Conservation (phyloP, 1,139 yeast genomes). For the Lodderomyces theae region DNA sequence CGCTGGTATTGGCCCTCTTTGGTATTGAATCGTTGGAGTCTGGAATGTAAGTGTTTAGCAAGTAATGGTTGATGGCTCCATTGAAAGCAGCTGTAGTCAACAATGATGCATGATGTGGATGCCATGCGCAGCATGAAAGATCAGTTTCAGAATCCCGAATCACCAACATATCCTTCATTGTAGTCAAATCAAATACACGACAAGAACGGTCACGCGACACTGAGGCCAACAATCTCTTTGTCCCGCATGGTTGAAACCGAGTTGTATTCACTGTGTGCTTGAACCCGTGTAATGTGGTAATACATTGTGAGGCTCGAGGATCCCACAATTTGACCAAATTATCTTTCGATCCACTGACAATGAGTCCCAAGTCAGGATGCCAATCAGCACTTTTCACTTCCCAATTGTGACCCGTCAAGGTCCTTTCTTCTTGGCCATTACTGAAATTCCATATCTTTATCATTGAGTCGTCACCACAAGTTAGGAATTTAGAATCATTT, state of each 20-base stretch:
- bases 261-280: conserved; percentile 90
- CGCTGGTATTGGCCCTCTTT: conserved; percentile 7
- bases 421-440: conserved; percentile 80
- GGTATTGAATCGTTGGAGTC: conserved; percentile 18
- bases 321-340: conserved; percentile 94
- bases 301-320: conserved; percentile 72
- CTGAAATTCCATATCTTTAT: conserved; percentile 93
- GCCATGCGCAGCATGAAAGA: conserved; percentile 86
- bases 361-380: conserved; percentile 86
- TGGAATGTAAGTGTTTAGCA: conserved; percentile 54
- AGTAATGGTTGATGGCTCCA: conserved; percentile 80
- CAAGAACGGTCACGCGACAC: conserved; percentile 88
- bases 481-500: conserved; percentile 83
- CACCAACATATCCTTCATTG: conserved; percentile 72
- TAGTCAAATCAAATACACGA: conserved; percentile 80
- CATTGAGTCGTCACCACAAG: conserved; percentile 88
- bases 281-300: conserved; percentile 84
- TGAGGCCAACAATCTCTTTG: conserved; percentile 72
- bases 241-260: conserved; percentile 72
- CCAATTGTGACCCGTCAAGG: conserved; percentile 94
- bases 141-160: conserved; percentile 83
- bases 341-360: conserved; percentile 90
- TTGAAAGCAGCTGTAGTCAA: conserved; percentile 86
- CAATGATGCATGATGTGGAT: conserved; percentile 80
- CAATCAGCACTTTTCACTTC: conserved; percentile 97